Evolutionary conservation across 2,329 filamentous ascomycete species (phyloP).

Genomic region (Blumeriella jaapii): DNA sequence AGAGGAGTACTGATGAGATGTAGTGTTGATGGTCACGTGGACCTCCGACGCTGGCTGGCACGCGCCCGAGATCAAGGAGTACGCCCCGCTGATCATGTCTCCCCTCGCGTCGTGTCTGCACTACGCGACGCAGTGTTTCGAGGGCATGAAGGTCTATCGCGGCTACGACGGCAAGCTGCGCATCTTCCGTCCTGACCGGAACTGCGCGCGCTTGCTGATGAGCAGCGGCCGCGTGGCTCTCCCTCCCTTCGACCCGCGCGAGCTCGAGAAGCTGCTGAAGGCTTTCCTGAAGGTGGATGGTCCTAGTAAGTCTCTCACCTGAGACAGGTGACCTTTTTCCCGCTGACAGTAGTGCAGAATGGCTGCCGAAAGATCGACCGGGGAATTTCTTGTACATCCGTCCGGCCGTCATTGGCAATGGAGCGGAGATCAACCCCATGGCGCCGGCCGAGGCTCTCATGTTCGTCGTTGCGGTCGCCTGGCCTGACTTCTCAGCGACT

Average conservation of each 20-base stretch:
- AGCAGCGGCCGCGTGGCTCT: conserved; percentile 58
- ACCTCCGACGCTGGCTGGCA: conserved; percentile 55
- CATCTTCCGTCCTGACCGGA: conserved; percentile 48
- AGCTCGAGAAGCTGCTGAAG: conserved; percentile 63
- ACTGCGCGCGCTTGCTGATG: conserved; percentile 38
- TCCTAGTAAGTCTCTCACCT: conserved; percentile 26
- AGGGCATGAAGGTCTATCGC: conserved; percentile 60
- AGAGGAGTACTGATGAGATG: background rate
- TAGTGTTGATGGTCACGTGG: conserved; percentile 62
- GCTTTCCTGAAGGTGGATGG: conserved; percentile 64
- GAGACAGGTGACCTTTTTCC: background rate
- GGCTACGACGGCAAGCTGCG: conserved; percentile 54
- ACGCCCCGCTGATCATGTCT: conserved; percentile 66
- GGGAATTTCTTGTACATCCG: conserved; percentile 74
- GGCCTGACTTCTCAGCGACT: conserved; percentile 30
- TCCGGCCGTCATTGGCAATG: conserved; percentile 76
- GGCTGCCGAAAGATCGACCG: conserved; percentile 59
- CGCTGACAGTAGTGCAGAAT: conserved; percentile 37
- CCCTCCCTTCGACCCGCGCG: conserved; percentile 58
- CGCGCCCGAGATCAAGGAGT: conserved; percentile 62
- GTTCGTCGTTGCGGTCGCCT: conserved; percentile 61
- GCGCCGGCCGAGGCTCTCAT: conserved; percentile 71
- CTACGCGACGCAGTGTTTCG: conserved; percentile 37
- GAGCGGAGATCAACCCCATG: conserved; percentile 68
- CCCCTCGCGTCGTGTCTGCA: conserved; percentile 73